Conservation (phyloP, 1,284 basidiomycete species). For the Pseudozyma tsukubaensis region DNA sequence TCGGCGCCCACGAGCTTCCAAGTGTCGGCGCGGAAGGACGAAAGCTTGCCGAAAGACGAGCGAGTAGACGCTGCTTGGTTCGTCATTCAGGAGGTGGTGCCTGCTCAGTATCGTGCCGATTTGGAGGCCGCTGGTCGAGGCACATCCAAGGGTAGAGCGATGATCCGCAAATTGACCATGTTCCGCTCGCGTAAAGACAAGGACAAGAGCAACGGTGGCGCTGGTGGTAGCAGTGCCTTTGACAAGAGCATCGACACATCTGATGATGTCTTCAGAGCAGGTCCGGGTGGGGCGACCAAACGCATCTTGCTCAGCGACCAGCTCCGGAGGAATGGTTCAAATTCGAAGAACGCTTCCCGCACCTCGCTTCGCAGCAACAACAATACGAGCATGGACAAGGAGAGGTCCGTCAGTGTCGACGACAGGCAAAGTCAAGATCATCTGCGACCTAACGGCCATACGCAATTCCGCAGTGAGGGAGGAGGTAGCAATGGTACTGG, state of each 20-base stretch:
- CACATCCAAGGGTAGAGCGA: slow-evolving; percentile 49
- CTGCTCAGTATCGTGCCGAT: slow-evolving; percentile 59
- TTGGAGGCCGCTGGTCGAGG: slow-evolving; percentile 49
- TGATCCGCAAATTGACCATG: slow-evolving; percentile 65
- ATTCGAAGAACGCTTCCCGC: slow-evolving; percentile 18
- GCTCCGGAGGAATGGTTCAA: slow-evolving; percentile 23
- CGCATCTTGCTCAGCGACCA: slow-evolving; percentile 49
- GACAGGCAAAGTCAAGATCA: slow-evolving; percentile 1
- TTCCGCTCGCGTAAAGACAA: slow-evolving; percentile 51
- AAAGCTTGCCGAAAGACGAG: slow-evolving; percentile 36
- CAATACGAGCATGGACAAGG: slow-evolving; percentile 15
- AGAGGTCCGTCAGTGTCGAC: slow-evolving; percentile 1
- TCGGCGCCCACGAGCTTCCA: slow-evolving; percentile 33
- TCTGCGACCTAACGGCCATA: slow-evolving; percentile 6
- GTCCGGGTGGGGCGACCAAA: slow-evolving; percentile 53
- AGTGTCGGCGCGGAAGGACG: slow-evolving; percentile 24
- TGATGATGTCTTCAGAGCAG: slow-evolving; percentile 53
- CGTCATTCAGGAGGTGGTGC: slow-evolving; percentile 65
- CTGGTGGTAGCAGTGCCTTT: neutral
- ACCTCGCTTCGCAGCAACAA: slow-evolving; percentile 20
- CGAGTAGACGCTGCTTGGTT: slow-evolving; percentile 65
- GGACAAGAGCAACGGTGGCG: slow-evolving; percentile 16
- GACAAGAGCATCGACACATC: slow-evolving; percentile 5
- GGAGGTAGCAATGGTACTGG: slow-evolving; percentile 14
- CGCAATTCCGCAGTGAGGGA: slow-evolving; percentile 30